Evolutionary conservation across 2,329 filamentous ascomycete species (phyloP).

Genomic region (Coleophoma eucalyptorum): DNA sequence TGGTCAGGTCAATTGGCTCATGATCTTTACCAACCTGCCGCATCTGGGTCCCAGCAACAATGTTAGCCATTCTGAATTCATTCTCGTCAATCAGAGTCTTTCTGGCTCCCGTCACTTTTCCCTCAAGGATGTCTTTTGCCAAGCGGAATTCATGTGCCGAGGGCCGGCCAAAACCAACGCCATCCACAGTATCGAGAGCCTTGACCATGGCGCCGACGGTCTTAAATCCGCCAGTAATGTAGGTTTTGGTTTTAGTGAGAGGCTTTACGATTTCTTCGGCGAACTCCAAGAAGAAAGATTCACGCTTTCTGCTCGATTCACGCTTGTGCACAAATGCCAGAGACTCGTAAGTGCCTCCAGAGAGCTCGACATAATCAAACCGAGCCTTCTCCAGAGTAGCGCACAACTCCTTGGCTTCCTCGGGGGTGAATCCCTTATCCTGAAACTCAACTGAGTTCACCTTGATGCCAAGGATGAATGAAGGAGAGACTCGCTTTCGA

Average conservation of each 20-base stretch:
- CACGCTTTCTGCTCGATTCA: constrained; percentile 44
- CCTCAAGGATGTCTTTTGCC: constrained; percentile 34
- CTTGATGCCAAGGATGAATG: constrained; percentile 50
- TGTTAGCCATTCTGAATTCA: constrained; percentile 37
- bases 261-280: constrained; percentile 45
- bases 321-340: constrained; percentile 29
- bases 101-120: constrained; percentile 43
- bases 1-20: constrained; percentile 47
- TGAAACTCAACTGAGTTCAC: constrained; percentile 56
- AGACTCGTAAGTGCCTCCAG: constrained; percentile 58
- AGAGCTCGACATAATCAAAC: constrained; percentile 67
- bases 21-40: constrained; percentile 46
- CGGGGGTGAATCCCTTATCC: constrained; percentile 51
- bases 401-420: constrained; percentile 53
- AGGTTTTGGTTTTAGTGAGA: constrained; percentile 40
- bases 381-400: constrained; percentile 41
- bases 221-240: constrained; percentile 62
- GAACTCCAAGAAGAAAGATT: constrained; percentile 69
- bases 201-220: constrained; percentile 45
- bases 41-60: constrained; percentile 22
- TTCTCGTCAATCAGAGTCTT: constrained; percentile 42
- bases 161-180: constrained; percentile 45
- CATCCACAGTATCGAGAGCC: constrained; percentile 40
- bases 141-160: constrained; percentile 39
- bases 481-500: constrained; percentile 31